Conservation (phyloP, 352 stramenopile species). For the Globisporangium takayamanum region DNA sequence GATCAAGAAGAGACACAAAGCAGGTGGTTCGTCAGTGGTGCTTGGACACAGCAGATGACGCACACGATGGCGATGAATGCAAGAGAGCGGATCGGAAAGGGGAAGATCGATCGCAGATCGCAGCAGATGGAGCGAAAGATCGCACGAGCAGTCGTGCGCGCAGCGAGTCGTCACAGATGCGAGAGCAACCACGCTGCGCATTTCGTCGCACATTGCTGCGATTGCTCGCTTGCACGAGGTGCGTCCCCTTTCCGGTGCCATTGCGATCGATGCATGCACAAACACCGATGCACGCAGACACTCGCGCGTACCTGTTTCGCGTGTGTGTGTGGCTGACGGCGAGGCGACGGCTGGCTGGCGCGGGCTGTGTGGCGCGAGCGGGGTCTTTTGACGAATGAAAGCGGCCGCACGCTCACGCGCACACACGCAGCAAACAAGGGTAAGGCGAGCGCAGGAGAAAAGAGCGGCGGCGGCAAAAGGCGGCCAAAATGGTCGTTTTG, state of each 20-base stretch:
- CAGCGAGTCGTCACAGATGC: background rate
- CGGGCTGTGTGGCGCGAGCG: constrained; percentile 59
- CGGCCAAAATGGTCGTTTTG: too few relatives aligned
- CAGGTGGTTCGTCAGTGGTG: background rate
- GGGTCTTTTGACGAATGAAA: constrained; percentile 87
- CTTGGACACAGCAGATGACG: background rate
- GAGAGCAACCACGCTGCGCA: too few relatives aligned
- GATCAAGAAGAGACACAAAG: constrained; percentile 11
- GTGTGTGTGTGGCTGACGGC: constrained; percentile 2
- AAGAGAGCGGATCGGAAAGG: background rate
- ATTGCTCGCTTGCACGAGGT: too few relatives aligned
- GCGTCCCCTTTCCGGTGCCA: too few relatives aligned
- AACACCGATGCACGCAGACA: too few relatives aligned
- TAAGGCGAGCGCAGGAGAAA: too few relatives aligned
- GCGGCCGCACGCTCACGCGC: constrained; percentile 8
- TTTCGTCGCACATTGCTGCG: too few relatives aligned
- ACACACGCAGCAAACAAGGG: background rate
- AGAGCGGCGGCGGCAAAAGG: too few relatives aligned
- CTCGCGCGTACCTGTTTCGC: too few relatives aligned
- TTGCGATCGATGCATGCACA: too few relatives aligned
- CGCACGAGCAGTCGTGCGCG: background rate
- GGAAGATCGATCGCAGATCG: background rate
- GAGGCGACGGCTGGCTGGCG: constrained; percentile 53
- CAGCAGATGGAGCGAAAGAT: background rate
- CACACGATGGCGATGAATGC: background rate